Base-by-base conservation (phyloP, 805 yeast genomes). In the Saturnispora quitensis region DNA sequence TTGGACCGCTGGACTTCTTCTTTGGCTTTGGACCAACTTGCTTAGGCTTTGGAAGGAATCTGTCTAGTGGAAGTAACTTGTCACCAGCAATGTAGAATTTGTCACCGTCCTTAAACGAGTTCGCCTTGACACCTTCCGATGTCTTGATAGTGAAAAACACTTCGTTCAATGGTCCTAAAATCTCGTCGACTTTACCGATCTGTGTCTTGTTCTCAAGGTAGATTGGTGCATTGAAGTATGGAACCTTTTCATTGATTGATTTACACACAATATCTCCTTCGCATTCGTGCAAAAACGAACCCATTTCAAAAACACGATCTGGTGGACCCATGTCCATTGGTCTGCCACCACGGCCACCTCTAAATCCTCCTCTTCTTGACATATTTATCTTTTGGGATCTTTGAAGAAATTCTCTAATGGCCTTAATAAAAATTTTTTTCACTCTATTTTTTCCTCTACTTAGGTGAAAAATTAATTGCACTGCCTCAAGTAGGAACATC, bases 191-290 rank as follows among this genome's bases (percentile, higher is more conserved):
- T 70, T 93, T 93, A 63, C 99, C 99, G 46, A 93, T 83, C 66
- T 86, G 93, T 25, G 96, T 85, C 72, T 93, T 93, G 77, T 93
- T 91, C 69, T 93, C 98, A 61, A 93, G 78, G 69, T 85, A 93
- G 62, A 93, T 90, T 67, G 99, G 99, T 27, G 99, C 99, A 73
- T 93, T 93, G 80, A 93, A 93, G 70, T 91, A 93, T 64, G 99
- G 99, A 60, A 93, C 77, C 75, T 91, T 91, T 53, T 89, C 82
- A 69, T 93, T 93, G 63, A 87, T 86, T 47, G 97, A 89, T 65
- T 90, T 87, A 74, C 98, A 93, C 52, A 93, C 96, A 66, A 93
- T 86, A 66, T 93, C 99, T 53, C 96, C 97, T 71, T 93, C 99
- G 69, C 97, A 89, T 13, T 93, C 77, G 67, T 90, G 96, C 67